phyloP scores from a whole-genome alignment of 192 early-diverging fungal genomes.

The Coemansia erecta region DNA sequence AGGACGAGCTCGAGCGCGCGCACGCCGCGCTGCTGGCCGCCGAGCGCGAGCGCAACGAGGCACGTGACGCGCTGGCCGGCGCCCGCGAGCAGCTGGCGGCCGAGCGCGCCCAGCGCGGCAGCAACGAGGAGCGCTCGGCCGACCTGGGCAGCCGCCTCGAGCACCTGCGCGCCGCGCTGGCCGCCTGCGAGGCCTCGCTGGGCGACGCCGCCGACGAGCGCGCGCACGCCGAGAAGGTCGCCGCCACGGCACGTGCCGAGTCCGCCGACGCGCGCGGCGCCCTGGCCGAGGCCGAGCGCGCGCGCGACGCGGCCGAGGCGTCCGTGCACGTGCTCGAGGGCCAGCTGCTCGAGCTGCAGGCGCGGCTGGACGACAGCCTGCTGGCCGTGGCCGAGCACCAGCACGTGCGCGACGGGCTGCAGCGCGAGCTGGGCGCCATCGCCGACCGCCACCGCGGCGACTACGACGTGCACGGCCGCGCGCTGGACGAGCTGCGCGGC shows the following conservation, averaged over 20 bases:
- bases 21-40: slow-evolving; percentile 31
- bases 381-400: slow-evolving; percentile 68
- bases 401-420: slow-evolving; percentile 68
- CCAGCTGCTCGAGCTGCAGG: slow-evolving; percentile 69
- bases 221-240: slow-evolving; percentile 75
- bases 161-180: slow-evolving; percentile 50
- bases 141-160: slow-evolving; percentile 36
- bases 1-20: slow-evolving; percentile 44
- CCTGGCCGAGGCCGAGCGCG: slow-evolving; percentile 61
- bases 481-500: slow-evolving; percentile 69
- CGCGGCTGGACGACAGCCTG: slow-evolving; percentile 73
- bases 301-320: slow-evolving; percentile 66
- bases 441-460: slow-evolving; percentile 72
- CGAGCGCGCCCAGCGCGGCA: slow-evolving; percentile 40
- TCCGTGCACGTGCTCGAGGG: slow-evolving; percentile 62
- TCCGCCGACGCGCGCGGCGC: slow-evolving; percentile 68
- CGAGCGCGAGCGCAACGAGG: slow-evolving; percentile 49
- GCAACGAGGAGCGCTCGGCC: slow-evolving; percentile 47
- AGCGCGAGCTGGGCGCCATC: slow-evolving; percentile 70
- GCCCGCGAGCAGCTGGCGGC: slow-evolving; percentile 32
- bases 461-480: slow-evolving; percentile 69
- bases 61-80: slow-evolving; percentile 27
- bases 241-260: slow-evolving; percentile 61
- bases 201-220: slow-evolving; percentile 62
- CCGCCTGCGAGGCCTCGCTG: slow-evolving; percentile 60